Conservation (phyloP, 23 red algal genomes). For the Chondrus crispus region DNA sequence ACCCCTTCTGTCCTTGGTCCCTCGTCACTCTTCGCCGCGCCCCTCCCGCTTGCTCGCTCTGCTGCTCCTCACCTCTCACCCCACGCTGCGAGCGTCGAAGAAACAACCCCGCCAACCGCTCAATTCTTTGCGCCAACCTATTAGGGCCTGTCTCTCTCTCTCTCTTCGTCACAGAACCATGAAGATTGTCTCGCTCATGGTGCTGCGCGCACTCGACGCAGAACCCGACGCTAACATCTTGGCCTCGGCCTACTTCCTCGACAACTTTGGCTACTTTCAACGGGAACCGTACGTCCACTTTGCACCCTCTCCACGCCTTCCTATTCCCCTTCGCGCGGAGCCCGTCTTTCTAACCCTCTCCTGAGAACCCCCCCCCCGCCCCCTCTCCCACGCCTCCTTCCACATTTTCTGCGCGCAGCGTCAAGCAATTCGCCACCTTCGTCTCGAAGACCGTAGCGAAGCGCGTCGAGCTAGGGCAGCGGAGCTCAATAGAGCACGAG, state of each 20-base stretch:
- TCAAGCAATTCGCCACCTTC: slow-evolving; percentile 93
- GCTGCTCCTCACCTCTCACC: neutral
- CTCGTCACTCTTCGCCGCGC: neutral
- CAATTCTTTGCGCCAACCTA: neutral
- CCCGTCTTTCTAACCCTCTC: neutral
- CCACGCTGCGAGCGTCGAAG: neutral
- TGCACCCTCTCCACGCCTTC: neutral
- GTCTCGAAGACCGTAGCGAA: slow-evolving; percentile 87
- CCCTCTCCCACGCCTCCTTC: too few relatives aligned
- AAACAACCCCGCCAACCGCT: too few relatives aligned
- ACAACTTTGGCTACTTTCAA: slow-evolving; percentile 96
- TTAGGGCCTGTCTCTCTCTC: neutral
- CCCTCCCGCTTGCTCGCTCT: neutral
- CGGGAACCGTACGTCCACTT: slow-evolving; percentile 66
- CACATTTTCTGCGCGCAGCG: neutral
- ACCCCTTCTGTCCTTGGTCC: neutral
- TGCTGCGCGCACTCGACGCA: slow-evolving; percentile 53
- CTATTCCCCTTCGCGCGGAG: neutral
- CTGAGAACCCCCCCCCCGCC: neutral
- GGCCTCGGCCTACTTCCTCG: slow-evolving; percentile 74
- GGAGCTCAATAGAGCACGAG: slow-evolving; percentile 92
- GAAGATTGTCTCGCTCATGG: slow-evolving; percentile 83
- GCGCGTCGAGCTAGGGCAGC: slow-evolving; percentile 79
- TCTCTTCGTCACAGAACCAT: slow-evolving; percentile 12
- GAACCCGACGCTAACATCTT: slow-evolving; percentile 75